These are phyloP conservation scores for Monosporascus sp. DNA, from an alignment of 2,329 filamentous ascomycete genomes.

Conservation along the genomic window DNA sequence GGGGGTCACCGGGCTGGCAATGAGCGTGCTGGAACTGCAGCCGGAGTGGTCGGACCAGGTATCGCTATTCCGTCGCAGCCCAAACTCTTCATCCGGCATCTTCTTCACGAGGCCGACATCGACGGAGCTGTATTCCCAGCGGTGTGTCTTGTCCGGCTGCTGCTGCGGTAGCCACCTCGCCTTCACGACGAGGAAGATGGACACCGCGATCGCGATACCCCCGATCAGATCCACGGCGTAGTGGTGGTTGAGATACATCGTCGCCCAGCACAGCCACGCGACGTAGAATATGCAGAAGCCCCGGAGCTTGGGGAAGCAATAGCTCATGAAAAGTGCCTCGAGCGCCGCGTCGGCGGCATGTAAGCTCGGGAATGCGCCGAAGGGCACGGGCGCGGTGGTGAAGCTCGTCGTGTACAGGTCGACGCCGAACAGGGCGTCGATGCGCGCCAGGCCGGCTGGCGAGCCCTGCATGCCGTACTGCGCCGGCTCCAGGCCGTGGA, in stretches of 20 bases:
- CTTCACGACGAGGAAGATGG: conserved; percentile 78
- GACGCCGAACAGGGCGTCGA: conserved; percentile 84
- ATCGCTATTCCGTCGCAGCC: neutral
- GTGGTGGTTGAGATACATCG: conserved; percentile 96
- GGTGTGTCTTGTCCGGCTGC: conserved; percentile 77
- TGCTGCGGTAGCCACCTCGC: conserved; percentile 75
- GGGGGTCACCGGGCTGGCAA: neutral
- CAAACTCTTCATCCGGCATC: conserved; percentile 16
- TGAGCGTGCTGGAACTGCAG: neutral
- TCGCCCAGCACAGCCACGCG: conserved; percentile 96
- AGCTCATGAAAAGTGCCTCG: conserved; percentile 87
- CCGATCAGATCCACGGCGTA: conserved; percentile 91
- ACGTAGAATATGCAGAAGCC: conserved; percentile 78
- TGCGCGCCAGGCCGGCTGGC: conserved; percentile 80
- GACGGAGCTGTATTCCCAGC: conserved; percentile 95
- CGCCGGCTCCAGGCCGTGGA: conserved; percentile 83
- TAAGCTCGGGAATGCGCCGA: conserved; percentile 90
- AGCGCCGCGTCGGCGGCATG: conserved; percentile 86
- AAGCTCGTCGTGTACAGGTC: conserved; percentile 93
- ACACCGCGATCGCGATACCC: conserved; percentile 71
- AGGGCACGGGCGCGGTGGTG: conserved; percentile 83
- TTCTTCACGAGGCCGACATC: conserved; percentile 65
- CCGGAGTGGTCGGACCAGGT: neutral
- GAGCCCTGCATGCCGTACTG: conserved; percentile 89
- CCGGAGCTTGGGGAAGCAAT: conserved; percentile 80